Evolutionary conservation across 2,329 filamentous ascomycete species (phyloP), one percentile per base, ranked within the genome.

Genomic region (Fusarium napiforme): DNA sequence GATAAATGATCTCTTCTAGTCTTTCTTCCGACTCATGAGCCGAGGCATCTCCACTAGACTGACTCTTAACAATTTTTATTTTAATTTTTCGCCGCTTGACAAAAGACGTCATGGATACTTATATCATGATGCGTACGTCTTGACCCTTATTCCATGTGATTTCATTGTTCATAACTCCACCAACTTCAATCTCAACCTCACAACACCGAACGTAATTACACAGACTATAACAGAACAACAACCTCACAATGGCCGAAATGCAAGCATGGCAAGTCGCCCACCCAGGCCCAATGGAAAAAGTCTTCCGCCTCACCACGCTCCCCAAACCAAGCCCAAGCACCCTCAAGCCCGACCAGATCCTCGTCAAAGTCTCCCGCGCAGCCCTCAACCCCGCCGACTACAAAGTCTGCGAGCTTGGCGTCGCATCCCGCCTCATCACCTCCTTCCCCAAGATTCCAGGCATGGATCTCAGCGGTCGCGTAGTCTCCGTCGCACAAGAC

Each of bases 381-480:
- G 79, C 82, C 9, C 77, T 87, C 39, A 88, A 89, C 75, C 87
- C 86, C 0, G 83, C 84, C 64, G 87, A 88, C 78, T 84, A 84
- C 83, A 88, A 88, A 69, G 52, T 86, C 9, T 75, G 81, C n/a
- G 83, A 85, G 56, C 62, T 84, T 8, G 82, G 82, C 15, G 6
- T 85, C 45, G 71, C 83, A 39, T 79, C 84, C 9, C 81, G 81
- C 28, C 72, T 72, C 16, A 36, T 79, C 7, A 52, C 78, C 0
- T 59, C 71, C 12, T 82, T 77, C 64, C 87, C 87, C 28, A 83
- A 83, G 23, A 85, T 81, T 3, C 85, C 85, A 0, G 84, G 85
- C 23, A 82, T 85, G 74, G 89, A 91, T 75, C 87, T 87, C 71
- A 82, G 83, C 71, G 89, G 89, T 30, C 82, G 77, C 23, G 84